A percentile compares a stretch with the other conserved stretches of the same genome.
Evolutionary conservation across 352 stramenopile genomes (phyloP).

Genomic region (Globisporangium abappressorium): DNA sequence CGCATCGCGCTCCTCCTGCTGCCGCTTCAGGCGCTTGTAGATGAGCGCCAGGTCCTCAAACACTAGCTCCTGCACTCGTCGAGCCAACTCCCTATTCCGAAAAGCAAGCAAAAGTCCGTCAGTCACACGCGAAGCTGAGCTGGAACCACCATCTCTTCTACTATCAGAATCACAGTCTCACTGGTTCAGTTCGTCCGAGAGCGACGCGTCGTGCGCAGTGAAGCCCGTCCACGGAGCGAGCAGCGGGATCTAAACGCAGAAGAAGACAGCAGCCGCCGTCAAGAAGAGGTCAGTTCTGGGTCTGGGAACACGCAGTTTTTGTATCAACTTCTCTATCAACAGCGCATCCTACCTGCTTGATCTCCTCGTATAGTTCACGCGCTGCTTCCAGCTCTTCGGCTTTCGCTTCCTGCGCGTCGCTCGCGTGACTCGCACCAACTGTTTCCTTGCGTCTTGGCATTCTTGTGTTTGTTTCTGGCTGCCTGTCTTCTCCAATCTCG

Average conservation of each 20-base stretch:
- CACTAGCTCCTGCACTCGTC: slow-evolving; percentile 37
- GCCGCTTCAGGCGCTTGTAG: slow-evolving; percentile 38
- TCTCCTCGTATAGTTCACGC: slow-evolving; percentile 19
- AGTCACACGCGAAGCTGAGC: not conserved
- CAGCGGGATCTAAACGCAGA: slow-evolving; percentile 28
- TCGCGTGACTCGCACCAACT: not conserved
- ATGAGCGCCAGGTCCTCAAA: slow-evolving; percentile 38
- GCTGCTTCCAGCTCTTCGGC: slow-evolving; percentile 2
- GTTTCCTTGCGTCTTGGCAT: not conserved
- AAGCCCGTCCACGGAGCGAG: slow-evolving; percentile 47
- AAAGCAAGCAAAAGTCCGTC: not conserved
- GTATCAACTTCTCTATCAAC: not conserved
- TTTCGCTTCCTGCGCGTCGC: not conserved
- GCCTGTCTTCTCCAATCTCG: not conserved
- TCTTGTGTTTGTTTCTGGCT: not conserved
- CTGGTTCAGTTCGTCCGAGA: slow-evolving; percentile 49
- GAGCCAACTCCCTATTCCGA: slow-evolving; percentile 34
- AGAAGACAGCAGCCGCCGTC: not conserved
- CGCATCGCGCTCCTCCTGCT: slow-evolving; percentile 39
- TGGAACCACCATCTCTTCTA: not conserved
- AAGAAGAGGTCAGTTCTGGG: too few relatives aligned
- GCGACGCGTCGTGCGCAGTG: slow-evolving; percentile 37
- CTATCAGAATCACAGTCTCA: slow-evolving; percentile 9
- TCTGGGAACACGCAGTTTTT: not conserved
- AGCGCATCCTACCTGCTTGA: slow-evolving; percentile 20